Percentiles rank a stretch among this genome's conserved stretches.
Evolutionary conservation across 768 basidiomycete genomes (phyloP).

Genomic region (Phylloporus sp.): DNA sequence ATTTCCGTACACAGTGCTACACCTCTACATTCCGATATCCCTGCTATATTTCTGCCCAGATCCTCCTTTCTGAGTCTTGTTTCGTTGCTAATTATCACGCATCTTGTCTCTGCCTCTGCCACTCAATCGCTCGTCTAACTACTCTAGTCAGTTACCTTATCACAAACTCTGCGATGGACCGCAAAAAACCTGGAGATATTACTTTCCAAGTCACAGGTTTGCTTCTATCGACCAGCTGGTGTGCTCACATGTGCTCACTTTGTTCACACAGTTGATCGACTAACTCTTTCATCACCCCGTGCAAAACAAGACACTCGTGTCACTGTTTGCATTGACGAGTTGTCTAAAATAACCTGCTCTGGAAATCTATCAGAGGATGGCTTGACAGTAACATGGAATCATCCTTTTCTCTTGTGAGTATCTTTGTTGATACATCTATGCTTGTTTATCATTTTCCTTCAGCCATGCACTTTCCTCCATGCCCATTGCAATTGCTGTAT

Average conservation of each 20-base stretch:
- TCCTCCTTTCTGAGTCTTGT: not conserved
- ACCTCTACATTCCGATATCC: not conserved
- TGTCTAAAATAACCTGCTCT: not conserved
- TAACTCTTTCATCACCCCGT: not conserved
- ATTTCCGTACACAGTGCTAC: no score
- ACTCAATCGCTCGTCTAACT: not conserved
- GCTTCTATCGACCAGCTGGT: not conserved
- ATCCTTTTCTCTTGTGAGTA: not conserved
- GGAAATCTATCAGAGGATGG: not conserved
- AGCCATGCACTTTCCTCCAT: not conserved
- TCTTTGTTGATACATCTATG: not conserved
- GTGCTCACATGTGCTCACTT: not conserved
- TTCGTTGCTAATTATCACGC: not conserved
- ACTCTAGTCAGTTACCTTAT: not conserved
- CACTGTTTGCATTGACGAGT: not conserved
- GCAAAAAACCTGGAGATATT: not conserved
- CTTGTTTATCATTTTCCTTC: not conserved
- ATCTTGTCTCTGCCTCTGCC: not conserved
- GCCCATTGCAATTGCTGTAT: not conserved
- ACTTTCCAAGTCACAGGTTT: not conserved
- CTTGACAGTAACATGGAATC: not conserved
- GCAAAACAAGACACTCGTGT: not conserved
- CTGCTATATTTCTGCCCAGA: not conserved
- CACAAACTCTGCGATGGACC: not conserved
- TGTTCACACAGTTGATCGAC: not conserved